Conservation (phyloP, 768 basidiomycete genomes). For the Agaricus subrufescens region DNA sequence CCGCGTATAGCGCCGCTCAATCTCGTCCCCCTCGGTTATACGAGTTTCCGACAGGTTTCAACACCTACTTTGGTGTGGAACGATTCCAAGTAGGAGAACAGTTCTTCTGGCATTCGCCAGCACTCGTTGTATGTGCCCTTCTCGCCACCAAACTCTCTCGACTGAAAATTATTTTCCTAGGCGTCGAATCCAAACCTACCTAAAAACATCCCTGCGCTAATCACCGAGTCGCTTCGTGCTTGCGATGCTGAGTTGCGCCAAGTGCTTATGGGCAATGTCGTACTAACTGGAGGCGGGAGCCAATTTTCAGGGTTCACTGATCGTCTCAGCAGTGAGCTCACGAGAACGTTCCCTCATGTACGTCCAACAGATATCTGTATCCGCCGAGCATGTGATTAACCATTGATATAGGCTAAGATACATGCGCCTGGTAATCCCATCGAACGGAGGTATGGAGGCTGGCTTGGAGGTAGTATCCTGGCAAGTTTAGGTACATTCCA, state of each 20-base stretch:
- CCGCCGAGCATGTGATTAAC: too few relatives aligned
- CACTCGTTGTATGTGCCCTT: slow-evolving; percentile 40
- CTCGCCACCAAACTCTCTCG: neutral
- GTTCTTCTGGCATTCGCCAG: slow-evolving; percentile 72
- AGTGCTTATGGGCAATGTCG: slow-evolving; percentile 87
- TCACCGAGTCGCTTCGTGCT: slow-evolving; percentile 71
- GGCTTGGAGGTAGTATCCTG: slow-evolving; percentile 95
- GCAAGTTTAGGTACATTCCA: slow-evolving; percentile 97
- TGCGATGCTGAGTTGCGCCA: slow-evolving; percentile 92
- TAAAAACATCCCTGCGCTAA: slow-evolving; percentile 70
- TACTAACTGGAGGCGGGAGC: slow-evolving; percentile 93
- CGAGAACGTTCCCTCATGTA: slow-evolving; percentile 74
- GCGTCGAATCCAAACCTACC: slow-evolving; percentile 63
- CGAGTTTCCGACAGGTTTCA: slow-evolving; percentile 96
- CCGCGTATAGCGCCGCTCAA: slow-evolving; percentile 47
- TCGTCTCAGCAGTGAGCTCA: slow-evolving; percentile 73
- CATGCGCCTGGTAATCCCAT: slow-evolving; percentile 88
- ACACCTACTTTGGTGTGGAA: slow-evolving; percentile 75
- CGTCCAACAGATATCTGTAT: slow-evolving; percentile 22
- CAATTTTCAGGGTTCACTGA: slow-evolving; percentile 84
- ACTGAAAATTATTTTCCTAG: slow-evolving; percentile 17
- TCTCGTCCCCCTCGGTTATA: slow-evolving; percentile 63
- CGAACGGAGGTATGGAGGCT: slow-evolving; percentile 88
- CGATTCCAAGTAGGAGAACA: slow-evolving; percentile 85
- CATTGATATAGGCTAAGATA: slow-evolving; percentile 64